phyloP scores from a whole-genome alignment of 805 yeast species.

The Suhomyces canberraensis region DNA sequence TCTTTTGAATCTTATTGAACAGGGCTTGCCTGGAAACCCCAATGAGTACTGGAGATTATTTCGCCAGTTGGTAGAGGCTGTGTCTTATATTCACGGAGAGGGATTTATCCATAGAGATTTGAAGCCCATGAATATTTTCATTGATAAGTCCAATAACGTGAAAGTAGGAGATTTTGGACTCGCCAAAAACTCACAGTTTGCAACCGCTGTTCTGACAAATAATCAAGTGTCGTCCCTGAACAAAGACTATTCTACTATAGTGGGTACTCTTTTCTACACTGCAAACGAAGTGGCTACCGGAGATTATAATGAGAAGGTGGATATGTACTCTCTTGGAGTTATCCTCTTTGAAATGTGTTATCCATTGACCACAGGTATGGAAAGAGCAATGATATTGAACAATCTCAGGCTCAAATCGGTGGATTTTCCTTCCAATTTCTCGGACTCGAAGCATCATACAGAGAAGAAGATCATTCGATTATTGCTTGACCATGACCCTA shows the following conservation, averaged over 20 bases:
- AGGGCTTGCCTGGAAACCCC: conserved; percentile 64
- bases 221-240: conserved; percentile 35
- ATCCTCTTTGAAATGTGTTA: conserved; percentile 95
- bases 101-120: conserved; percentile 94
- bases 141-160: conserved; percentile 82
- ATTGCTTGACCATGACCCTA: conserved; percentile 77
- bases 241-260: conserved; percentile 85
- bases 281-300: conserved; percentile 85
- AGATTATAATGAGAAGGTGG: conserved; percentile 89
- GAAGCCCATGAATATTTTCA: conserved; percentile 93
- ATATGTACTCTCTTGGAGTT: conserved; percentile 91
- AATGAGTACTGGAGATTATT: conserved; percentile 89
- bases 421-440: conserved; percentile 70
- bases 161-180: conserved; percentile 97
- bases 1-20: conserved; percentile 70
- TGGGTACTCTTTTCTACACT: conserved; percentile 91
- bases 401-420: conserved; percentile 56
- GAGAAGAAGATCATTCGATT: conserved; percentile 68
- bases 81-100: conserved; percentile 85
- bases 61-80: conserved; percentile 84
- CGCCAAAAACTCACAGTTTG: conserved; percentile 79
- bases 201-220: conserved; percentile 33
- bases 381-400: conserved; percentile 71
- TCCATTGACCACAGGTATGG: conserved; percentile 88
- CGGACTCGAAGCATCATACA: conserved; percentile 42